Evolutionary conservation across 176 grass and related monocot genomes (phyloP), one percentile per base, ranked within the genome.

Genomic region (Cocos nucifera): DNA sequence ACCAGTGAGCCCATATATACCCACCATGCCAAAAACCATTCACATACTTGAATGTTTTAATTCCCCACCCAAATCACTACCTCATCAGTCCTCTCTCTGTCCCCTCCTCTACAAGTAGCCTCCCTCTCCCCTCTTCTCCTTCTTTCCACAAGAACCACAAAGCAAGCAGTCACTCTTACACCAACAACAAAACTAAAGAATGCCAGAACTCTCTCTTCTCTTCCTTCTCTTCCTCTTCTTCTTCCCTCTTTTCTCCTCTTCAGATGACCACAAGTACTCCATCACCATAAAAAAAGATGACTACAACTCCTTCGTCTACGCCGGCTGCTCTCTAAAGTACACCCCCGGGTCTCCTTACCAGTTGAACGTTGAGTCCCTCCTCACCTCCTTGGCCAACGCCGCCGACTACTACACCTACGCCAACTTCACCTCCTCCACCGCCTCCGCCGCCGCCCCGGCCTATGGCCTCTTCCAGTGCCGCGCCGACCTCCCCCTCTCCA

Each of bases 381-480:
- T 96, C 1, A 70, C 83, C 4, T 62, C 91, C 48, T 83, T 90
- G 23, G 22, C 69, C 3, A 84, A 84, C 65, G 75, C 71, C 50
- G 83, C 80, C 0, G 56, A 22, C 17, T 79, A 64, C 54, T 54
- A 54, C 4, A 20, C 80, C 77, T 96, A 96, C 56, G 62, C 15
- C 19, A 87, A 79, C 59, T 73, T 76, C 58, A 89, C 77, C 56
- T 75, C 78, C 80, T 9, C 29, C 60, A 2, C n/a, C 29, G 30
- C 74, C 2, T 55, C 79, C 5, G 0, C 35, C 53, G 4, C 56
- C 44, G 53, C 56, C 0, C 58, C 63, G 22, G 59, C 86, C 4
- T 63, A 49, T 0, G 83, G 61, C 12, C 52, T 96, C 68, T 84
- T 86, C 74, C 91, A 96, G 87, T 95, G 91, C 77, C 91, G 91